Evolutionary conservation across 1,284 basidiomycete species (phyloP).

Genomic region (Leccinum huronense): DNA sequence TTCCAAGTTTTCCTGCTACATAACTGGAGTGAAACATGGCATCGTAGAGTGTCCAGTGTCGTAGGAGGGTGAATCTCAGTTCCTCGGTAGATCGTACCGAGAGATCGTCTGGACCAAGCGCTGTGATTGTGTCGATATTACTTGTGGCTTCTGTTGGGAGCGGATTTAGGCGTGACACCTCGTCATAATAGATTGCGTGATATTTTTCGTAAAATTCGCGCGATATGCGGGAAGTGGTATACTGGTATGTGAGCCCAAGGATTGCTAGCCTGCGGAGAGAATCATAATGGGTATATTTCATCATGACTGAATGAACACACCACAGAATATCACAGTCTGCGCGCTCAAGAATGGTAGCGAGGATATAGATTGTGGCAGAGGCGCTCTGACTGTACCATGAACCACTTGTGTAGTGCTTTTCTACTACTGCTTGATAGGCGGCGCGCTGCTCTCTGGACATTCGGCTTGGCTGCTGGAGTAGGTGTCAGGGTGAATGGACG

Average conservation of each 20-base stretch:
- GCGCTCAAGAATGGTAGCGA: constrained; percentile 86
- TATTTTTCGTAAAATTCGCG: constrained; percentile 82
- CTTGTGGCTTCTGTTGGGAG: constrained; percentile 40
- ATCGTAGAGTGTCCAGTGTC: constrained; percentile 98
- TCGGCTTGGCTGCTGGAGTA: constrained; percentile 38
- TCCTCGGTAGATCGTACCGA: constrained; percentile 82
- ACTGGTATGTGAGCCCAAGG: constrained; percentile 92
- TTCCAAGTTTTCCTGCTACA: constrained; percentile 90
- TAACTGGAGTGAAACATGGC: constrained; percentile 98
- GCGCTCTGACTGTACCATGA: constrained; percentile 90
- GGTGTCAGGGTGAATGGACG: constrained; percentile 12
- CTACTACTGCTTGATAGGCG: constrained; percentile 59
- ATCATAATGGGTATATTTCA: constrained; percentile 1
- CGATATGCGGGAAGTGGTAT: constrained; percentile 84
- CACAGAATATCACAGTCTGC: constrained; percentile 94
- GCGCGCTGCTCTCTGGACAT: constrained; percentile 72
- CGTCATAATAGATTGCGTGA: constrained; percentile 78
- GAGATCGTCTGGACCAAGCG: constrained; percentile 74
- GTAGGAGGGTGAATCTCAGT: constrained; percentile 89
- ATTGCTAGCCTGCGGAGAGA: constrained; percentile 76
- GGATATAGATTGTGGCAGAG: constrained; percentile 84
- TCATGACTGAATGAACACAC: constrained; percentile 40
- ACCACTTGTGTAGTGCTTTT: constrained; percentile 85
- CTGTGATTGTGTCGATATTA: constrained; percentile 46
- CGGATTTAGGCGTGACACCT: constrained; percentile 86